Evolutionary conservation across 352 stramenopile genomes (phyloP), one percentile per base, ranked within the genome.

Genomic region (Phytophthora fragariaefolia): DNA sequence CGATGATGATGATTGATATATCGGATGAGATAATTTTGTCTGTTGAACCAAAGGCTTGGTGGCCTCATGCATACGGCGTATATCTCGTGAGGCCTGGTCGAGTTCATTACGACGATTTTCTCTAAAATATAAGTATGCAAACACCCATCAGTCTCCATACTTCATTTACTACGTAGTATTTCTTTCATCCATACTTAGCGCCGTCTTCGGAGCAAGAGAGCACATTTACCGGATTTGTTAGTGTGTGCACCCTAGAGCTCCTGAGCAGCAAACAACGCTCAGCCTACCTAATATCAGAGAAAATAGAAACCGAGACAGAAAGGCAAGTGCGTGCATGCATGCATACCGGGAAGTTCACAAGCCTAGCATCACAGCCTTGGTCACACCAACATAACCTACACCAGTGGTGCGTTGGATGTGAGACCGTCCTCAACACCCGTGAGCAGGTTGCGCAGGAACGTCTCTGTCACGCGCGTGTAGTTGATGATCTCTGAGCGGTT

Each of bases 401-500:
- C 26, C 48, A 73, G 15, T 18, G 67, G 57, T 1, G 73, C 59
- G 52, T 66, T 77, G 20, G 82, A 87, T 42, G 87, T 95, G 38
- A 96, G 58, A 12, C 95, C 95, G 58, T 97, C 91, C 66, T 97
- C 88, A 13, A 98, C 90, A 47, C 90, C 92, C 24, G 89, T 80
- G 28, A 98, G 77, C 69, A 98, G 55, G 62, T 97, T 97, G 40
- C 82, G 79, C 76, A 98, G 66, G 73, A 98, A 98, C 5, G 82
- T 95, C 66, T 97, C 90, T 18, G 95, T 98, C 66, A 98, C 90
- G 57, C 93, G 90, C 43, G 90, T 97, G 81, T 97, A 98, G 76
- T 98, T 98, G 73, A 98, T 93, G 40, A 98, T 92, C 63, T 98
- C 88, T 23, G 89, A 91, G 46, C 91, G 90, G 69, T 98, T 92